These are phyloP conservation scores for Leptomonas seymouri DNA, from an alignment of 208 protist species.

Conservation along the genomic window DNA sequence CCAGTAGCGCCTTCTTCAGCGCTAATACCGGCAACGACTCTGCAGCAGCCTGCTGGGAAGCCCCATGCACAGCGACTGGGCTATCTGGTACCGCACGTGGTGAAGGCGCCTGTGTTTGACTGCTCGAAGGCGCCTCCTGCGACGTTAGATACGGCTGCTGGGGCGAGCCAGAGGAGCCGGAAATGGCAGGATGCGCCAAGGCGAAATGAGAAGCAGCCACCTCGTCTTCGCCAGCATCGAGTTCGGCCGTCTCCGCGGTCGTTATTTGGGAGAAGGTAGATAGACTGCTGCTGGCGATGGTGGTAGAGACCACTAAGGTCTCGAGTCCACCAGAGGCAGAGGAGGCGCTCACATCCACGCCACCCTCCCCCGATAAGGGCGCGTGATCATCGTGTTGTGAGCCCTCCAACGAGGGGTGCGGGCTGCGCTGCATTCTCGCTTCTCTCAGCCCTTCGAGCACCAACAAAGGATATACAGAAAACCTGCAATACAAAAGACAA, in stretches of 20 bases:
- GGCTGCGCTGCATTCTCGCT: background rate
- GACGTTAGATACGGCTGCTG: background rate
- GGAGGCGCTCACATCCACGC: conserved; percentile 1
- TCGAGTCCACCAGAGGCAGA: background rate
- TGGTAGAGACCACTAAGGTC: conserved; percentile 2
- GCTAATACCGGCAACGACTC: too few species aligned
- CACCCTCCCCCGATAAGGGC: background rate
- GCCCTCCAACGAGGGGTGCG: background rate
- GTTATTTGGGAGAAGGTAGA: conserved; percentile 27
- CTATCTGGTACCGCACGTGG: background rate
- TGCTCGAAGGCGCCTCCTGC: background rate
- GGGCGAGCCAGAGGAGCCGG: background rate
- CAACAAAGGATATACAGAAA: too few species aligned
- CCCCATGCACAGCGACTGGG: too few species aligned
- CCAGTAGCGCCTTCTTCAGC: too few species aligned
- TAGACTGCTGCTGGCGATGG: conserved; percentile 34
- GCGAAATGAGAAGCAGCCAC: background rate
- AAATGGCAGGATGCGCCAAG: background rate
- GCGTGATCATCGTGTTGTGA: background rate
- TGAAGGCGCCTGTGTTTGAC: background rate
- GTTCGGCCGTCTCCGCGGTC: background rate
- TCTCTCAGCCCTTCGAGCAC: too few species aligned
- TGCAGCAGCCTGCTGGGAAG: too few species aligned
- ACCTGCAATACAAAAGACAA: too few species aligned
- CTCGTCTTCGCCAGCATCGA: background rate